Evolutionary conservation across 2,329 filamentous ascomycete species (phyloP), one percentile per base, ranked within the genome.

Genomic region (Ascocoryne sarcoides): DNA sequence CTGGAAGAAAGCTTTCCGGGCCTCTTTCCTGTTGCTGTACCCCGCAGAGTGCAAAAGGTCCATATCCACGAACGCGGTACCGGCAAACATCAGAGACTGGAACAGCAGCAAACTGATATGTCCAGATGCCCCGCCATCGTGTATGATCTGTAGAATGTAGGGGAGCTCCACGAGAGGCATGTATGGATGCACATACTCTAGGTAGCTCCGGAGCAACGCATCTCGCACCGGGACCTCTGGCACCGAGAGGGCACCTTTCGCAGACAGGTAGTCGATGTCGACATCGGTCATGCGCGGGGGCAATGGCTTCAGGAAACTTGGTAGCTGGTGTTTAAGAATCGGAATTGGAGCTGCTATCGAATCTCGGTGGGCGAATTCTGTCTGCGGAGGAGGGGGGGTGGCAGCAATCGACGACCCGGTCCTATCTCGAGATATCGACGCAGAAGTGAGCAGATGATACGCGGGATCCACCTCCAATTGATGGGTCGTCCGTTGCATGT

Each of bases 11-110:
- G 82, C 77, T 58, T 89, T 92, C 48, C 90, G 75, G 8, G 90
- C 89, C 43, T 79, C 79, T 64, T 92, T 90, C 34, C 89, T 73
- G 16, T 75, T 82, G 5, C 73, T 62, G 57, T 86, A 95, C 2
- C 90, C 90, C 16, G 84, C 86, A 36, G 81, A 76, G 26, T 75
- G 76, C 34, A 96, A 69, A 56, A 80, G 71, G 42, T 81, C 76
- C 65, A 87, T 82, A 53, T 92, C 86, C 42, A 95, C 81, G 59
- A 92, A 95, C 0, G 89, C 87, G 2, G 84, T 84, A 1, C 84
- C 88, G 1, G 87, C 82, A 60, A 95, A 96, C 86, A 95, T 94
- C 55, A 95, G 82, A 9, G 89, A 84, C 59, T 95, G 90, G 62
- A 94, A 95, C 2, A 95, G 67, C 43, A 95, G 75, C 53, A 96